Percentiles rank a stretch among this genome's conserved stretches.
phyloP scores from a whole-genome alignment of 495 filamentous ascomycete genomes.

The Tuber microsphaerosporum region DNA sequence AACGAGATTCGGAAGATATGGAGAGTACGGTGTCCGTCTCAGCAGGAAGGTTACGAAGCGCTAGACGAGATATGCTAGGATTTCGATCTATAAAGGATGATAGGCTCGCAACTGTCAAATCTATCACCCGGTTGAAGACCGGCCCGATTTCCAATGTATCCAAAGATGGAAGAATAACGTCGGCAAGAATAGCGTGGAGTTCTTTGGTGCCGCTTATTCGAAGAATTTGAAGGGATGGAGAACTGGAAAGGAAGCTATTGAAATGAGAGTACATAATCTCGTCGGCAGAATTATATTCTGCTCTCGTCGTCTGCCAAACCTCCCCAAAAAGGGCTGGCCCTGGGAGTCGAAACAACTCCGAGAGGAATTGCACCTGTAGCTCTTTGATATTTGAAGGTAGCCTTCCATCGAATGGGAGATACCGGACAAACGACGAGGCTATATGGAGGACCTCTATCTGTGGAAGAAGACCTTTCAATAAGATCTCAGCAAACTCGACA shows the following conservation, averaged over 20 bases:
- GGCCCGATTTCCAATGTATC: conserved; percentile 27
- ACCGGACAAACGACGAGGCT: conserved; percentile 16
- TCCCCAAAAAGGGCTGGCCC: not conserved
- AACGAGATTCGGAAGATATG: conserved; percentile 17
- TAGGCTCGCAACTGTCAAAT: conserved; percentile 26
- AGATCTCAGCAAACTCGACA: conserved; percentile 27
- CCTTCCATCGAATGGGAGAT: conserved; percentile 13
- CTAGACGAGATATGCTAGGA: conserved; percentile 22
- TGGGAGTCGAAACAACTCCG: conserved; percentile 6
- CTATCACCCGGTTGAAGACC: conserved; percentile 25
- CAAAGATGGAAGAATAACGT: conserved; percentile 18
- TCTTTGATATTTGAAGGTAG: conserved; percentile 18
- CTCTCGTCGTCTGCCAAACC: not conserved
- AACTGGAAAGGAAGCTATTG: conserved; percentile 25
- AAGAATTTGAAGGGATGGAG: conserved; percentile 21
- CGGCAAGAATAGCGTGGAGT: conserved; percentile 23
- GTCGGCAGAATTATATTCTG: conserved; percentile 6
- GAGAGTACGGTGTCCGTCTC: conserved; percentile 12
- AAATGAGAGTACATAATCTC: conserved; percentile 22
- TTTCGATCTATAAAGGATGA: conserved; percentile 28
- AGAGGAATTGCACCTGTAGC: conserved; percentile 21
- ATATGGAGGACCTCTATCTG: conserved; percentile 26
- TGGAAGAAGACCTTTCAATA: conserved; percentile 27
- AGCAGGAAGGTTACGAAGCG: conserved; percentile 24
- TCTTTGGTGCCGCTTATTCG: conserved; percentile 28